Percentiles rank a stretch among this genome's conserved stretches.
These are phyloP conservation scores for Phoma sp. DNA, from an alignment of 2,329 filamentous ascomycete species.

Conservation along the genomic window DNA sequence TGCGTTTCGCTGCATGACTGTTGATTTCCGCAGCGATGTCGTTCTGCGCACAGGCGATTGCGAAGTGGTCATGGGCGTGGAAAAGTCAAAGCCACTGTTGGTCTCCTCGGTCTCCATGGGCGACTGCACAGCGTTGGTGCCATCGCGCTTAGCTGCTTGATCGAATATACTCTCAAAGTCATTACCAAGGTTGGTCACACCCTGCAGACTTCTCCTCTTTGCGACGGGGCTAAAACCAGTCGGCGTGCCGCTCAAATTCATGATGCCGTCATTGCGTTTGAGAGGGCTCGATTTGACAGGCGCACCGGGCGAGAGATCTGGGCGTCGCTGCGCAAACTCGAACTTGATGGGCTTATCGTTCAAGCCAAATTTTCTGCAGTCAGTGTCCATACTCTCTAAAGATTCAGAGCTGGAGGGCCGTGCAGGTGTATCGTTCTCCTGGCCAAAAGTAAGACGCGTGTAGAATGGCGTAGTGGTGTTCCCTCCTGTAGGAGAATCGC, in stretches of 20 bases:
- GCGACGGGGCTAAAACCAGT: slow-evolving; percentile 84
- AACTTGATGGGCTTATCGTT: slow-evolving; percentile 56
- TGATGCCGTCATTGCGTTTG: slow-evolving; percentile 88
- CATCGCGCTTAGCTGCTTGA: slow-evolving; percentile 41
- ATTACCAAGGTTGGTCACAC: slow-evolving; percentile 64
- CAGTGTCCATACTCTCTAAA: slow-evolving; percentile 36
- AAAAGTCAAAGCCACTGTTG: slow-evolving; percentile 43
- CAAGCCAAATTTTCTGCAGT: slow-evolving; percentile 49
- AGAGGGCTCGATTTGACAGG: slow-evolving; percentile 75
- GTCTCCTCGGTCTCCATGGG: slow-evolving; percentile 32
- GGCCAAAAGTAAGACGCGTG: slow-evolving; percentile 54
- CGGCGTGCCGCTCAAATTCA: slow-evolving; percentile 77
- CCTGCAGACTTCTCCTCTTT: slow-evolving; percentile 87
- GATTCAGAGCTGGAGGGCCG: slow-evolving; percentile 38
- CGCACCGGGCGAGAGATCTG: slow-evolving; percentile 44
- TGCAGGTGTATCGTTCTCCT: slow-evolving; percentile 50
- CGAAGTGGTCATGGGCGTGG: slow-evolving; percentile 40
- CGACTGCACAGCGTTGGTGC: slow-evolving; percentile 8
- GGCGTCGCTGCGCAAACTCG: slow-evolving; percentile 48
- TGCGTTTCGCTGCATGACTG: slow-evolving; percentile 78
- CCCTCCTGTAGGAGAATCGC: slow-evolving; percentile 70
- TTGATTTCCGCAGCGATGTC: slow-evolving; percentile 82
- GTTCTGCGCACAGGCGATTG: slow-evolving; percentile 53
- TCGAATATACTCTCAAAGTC: slow-evolving; percentile 79
- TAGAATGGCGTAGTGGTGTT: slow-evolving; percentile 67